phyloP scores from a whole-genome alignment of 345 rosid genomes.

The Kandelia obovata region DNA sequence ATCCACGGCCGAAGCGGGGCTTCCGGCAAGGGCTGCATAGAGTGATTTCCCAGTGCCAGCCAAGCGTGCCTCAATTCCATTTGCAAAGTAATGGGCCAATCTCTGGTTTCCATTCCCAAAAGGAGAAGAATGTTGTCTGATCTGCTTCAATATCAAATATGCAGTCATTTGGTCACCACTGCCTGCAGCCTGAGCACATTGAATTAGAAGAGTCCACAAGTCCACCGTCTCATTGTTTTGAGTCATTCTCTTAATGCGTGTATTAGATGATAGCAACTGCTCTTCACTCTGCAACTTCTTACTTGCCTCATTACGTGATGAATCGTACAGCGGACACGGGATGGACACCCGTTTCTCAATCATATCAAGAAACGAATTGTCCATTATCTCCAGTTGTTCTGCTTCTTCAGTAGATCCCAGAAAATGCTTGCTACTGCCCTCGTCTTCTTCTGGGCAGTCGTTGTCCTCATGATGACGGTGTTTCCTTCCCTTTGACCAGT shows the following conservation, averaged over 20 bases:
- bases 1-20: slow-evolving; percentile 38
- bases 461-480: slow-evolving; percentile 5
- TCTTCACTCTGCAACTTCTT: slow-evolving; percentile 9
- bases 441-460: slow-evolving; percentile 5
- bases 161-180: slow-evolving; percentile 52
- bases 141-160: slow-evolving; percentile 43
- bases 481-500: slow-evolving; percentile 8
- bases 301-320: slow-evolving; percentile 15
- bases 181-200: slow-evolving; percentile 61
- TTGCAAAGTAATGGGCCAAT: slow-evolving; percentile 55
- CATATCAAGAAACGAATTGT: slow-evolving; percentile 11
- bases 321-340: slow-evolving; percentile 23
- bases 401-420: neutral
- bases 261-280: slow-evolving; percentile 2
- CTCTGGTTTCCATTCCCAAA: slow-evolving; percentile 59
- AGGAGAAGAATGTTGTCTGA: slow-evolving; percentile 50
- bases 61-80: slow-evolving; percentile 59
- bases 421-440: slow-evolving; percentile 17
- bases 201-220: slow-evolving; percentile 41
- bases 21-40: slow-evolving; percentile 25
- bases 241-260: slow-evolving; percentile 1
- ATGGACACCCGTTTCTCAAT: slow-evolving; percentile 7
- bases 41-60: slow-evolving; percentile 33
- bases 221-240: slow-evolving; percentile 34
- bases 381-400: slow-evolving; percentile 14